These are phyloP conservation scores for Macrophomina phaseolina DNA, from an alignment of 2,329 filamentous ascomycete genomes.

Conservation along the genomic window DNA sequence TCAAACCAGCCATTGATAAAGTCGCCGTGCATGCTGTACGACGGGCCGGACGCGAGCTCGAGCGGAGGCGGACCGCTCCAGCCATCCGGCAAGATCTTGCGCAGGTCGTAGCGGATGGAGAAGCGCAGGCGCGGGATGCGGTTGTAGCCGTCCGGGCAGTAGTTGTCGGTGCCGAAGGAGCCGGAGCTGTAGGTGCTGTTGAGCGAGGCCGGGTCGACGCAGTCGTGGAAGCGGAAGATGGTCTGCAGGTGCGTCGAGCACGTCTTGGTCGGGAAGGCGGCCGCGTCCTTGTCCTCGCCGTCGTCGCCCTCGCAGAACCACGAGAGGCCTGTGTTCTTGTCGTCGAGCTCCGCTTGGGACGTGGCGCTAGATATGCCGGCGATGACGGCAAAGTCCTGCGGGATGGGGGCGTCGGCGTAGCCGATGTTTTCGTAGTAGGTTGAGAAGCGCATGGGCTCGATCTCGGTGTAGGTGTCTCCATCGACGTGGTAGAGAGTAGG, in stretches of 20 bases:
- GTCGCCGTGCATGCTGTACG: constrained; percentile 54
- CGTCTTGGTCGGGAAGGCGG: constrained; percentile 36
- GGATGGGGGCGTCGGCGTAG: constrained; percentile 53
- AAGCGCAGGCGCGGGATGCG: constrained; percentile 56
- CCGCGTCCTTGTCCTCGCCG: constrained; percentile 36
- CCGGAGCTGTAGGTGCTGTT: constrained; percentile 45
- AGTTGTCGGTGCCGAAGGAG: constrained; percentile 39
- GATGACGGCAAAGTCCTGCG: constrained; percentile 51
- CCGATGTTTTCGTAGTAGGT: constrained; percentile 54
- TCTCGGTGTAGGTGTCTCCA: constrained; percentile 42
- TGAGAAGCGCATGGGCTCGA: constrained; percentile 48
- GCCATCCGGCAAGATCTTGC: constrained; percentile 50
- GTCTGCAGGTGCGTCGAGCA: constrained; percentile 53
- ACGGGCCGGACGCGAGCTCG: constrained; percentile 50
- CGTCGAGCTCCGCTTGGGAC: constrained; percentile 34
- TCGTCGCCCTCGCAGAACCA: constrained; percentile 47
- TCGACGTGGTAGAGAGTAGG: constrained; percentile 51
- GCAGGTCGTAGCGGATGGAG: constrained; percentile 55
- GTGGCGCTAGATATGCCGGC: constrained; percentile 49
- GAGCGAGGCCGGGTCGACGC: constrained; percentile 47
- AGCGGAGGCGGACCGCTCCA: constrained; percentile 53
- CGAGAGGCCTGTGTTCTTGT: constrained; percentile 34
- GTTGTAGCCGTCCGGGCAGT: constrained; percentile 53
- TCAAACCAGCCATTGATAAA: constrained; percentile 56
- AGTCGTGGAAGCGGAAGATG: constrained; percentile 53